Conservation (phyloP, 768 basidiomycete genomes). For the Coprinopsis cinerea region DNA sequence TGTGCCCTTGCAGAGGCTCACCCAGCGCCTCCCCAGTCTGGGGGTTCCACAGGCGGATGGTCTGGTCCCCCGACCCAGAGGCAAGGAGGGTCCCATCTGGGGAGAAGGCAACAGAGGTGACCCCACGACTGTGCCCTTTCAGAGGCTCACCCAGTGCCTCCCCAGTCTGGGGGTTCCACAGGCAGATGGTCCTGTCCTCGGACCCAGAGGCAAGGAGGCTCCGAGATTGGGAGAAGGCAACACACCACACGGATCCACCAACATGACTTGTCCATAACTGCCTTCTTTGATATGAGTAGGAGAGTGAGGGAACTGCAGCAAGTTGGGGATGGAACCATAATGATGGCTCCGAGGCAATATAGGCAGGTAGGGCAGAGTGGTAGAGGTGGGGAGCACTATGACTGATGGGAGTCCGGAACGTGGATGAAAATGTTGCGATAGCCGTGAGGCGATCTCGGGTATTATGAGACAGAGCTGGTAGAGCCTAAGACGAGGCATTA, state of each 20-base stretch:
- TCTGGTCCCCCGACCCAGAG: conserved; percentile 16
- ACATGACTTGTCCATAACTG: conserved; percentile 10
- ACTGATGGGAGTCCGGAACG: conserved; percentile 11
- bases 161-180: conserved; percentile 15
- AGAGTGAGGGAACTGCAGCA: not conserved
- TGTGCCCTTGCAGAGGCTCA: not conserved
- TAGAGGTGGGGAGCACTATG: conserved; percentile 21
- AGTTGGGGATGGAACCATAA: not conserved
- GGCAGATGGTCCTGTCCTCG: conserved; percentile 14
- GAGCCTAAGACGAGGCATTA: not conserved
- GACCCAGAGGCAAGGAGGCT: too few relatives aligned
- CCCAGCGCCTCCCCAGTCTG: conserved; percentile 4
- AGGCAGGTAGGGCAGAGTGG: conserved; percentile 22
- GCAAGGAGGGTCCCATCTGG: conserved; percentile 12
- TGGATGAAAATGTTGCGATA: conserved; percentile 12
- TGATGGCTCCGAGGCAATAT: conserved; percentile 2
- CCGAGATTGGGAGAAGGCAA: too few relatives aligned
- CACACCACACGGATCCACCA: too few relatives aligned
- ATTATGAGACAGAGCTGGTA: conserved; percentile 8
- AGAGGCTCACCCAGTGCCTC: not conserved
- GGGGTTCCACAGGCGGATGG: conserved; percentile 16
- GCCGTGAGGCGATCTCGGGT: conserved; percentile 11
- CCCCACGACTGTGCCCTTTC: not conserved
- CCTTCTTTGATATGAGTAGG: not conserved
- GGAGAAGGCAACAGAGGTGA: conserved; percentile 15